Percentiles rank a stretch among this genome's conserved stretches.
Evolutionary conservation across 805 yeast genomes (phyloP).

Genomic region (Teunomyces atbi): DNA sequence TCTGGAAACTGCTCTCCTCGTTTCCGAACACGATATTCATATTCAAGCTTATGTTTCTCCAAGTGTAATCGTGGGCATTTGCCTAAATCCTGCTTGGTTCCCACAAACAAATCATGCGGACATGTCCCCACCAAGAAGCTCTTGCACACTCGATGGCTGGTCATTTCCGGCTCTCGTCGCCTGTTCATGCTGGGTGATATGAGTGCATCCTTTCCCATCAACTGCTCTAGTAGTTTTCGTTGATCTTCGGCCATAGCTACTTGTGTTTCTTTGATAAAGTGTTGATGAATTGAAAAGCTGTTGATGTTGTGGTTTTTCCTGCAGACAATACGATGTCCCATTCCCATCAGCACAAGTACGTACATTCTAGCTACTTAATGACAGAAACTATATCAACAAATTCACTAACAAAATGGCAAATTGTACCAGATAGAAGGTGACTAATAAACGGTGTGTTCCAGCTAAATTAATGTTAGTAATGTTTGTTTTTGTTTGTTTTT

Average conservation of each 20-base stretch:
- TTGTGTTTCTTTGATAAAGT: neutral
- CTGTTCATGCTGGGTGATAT: slow-evolving; percentile 27
- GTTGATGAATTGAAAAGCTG: neutral
- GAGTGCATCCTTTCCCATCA: slow-evolving; percentile 67
- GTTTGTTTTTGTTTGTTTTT: too few species aligned
- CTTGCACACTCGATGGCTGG: slow-evolving; percentile 62
- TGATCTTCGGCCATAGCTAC: slow-evolving; percentile 64
- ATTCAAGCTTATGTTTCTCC: slow-evolving; percentile 70
- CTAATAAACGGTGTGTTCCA: neutral
- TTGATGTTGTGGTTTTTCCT: neutral
- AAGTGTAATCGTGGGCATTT: slow-evolving; percentile 73
- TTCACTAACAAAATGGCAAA: neutral
- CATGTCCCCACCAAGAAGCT: slow-evolving; percentile 82
- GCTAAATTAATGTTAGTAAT: slow-evolving; percentile 1
- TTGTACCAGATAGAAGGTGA: neutral
- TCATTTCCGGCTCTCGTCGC: slow-evolving; percentile 42
- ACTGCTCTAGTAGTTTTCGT: slow-evolving; percentile 68
- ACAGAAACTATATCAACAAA: neutral
- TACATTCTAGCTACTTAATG: neutral
- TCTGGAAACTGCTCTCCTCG: slow-evolving; percentile 47
- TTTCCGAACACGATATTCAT: slow-evolving; percentile 48
- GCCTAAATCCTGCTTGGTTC: slow-evolving; percentile 82
- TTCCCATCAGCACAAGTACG: neutral
- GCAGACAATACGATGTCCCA: neutral
- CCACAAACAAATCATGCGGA: slow-evolving; percentile 77